Conservation (phyloP, 768 basidiomycete genomes). For the Lactarius trivialis region DNA sequence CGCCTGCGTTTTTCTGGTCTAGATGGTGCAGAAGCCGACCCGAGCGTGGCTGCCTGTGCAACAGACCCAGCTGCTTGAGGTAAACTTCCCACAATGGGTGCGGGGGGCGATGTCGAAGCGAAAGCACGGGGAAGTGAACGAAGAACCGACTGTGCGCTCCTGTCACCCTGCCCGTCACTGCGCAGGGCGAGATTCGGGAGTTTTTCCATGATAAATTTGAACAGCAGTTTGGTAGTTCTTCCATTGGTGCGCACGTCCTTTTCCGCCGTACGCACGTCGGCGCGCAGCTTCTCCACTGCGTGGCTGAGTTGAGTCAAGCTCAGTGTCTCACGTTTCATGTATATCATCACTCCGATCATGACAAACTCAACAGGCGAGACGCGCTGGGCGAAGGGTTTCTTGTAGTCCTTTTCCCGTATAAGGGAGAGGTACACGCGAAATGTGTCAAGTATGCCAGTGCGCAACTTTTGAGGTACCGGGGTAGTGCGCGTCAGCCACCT, state of each 20-base stretch:
- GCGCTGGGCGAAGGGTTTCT: constrained; percentile 32
- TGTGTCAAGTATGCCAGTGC: constrained; percentile 34
- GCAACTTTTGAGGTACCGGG: constrained; percentile 30
- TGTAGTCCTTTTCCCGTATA: constrained; percentile 33
- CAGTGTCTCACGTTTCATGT: constrained; percentile 39
- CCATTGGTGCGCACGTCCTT: constrained; percentile 62
- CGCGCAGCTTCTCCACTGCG: constrained; percentile 47
- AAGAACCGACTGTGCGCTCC: constrained; percentile 16
- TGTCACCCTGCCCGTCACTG: constrained; percentile 24
- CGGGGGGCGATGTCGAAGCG: neutral
- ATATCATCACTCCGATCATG: constrained; percentile 47
- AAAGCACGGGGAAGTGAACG: neutral
- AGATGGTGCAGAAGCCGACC: neutral
- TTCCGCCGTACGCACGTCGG: constrained; percentile 46
- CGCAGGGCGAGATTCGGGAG: constrained; percentile 17
- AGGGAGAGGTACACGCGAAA: constrained; percentile 45
- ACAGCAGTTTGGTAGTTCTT: constrained; percentile 48
- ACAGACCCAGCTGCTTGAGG: neutral
- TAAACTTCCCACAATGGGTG: neutral
- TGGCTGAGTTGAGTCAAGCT: constrained; percentile 36
- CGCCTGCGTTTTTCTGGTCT: constrained; percentile 9
- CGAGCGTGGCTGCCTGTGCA: neutral
- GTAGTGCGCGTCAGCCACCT: constrained; percentile 27
- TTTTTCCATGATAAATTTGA: constrained; percentile 42
- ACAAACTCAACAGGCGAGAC: constrained; percentile 69